Conservation (phyloP, 805 yeast genomes). For the Hanseniaspora occidentalis region DNA sequence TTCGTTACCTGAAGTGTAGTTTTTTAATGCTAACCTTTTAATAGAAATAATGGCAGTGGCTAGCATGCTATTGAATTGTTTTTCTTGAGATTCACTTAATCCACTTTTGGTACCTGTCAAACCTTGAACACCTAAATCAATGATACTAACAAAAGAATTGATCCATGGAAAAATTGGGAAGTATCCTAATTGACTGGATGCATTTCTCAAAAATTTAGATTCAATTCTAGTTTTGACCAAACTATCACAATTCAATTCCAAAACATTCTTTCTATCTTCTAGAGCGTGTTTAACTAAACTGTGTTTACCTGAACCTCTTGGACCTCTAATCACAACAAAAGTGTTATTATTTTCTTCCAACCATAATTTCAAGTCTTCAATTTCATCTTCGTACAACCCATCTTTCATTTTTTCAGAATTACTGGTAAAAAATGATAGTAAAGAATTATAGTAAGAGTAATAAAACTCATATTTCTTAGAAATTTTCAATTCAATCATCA, state of each 20-base stretch:
- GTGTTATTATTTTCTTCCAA: conserved; percentile 81
- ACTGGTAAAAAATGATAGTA: conserved; percentile 26
- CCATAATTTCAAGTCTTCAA: conserved; percentile 63
- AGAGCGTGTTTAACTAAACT: conserved; percentile 64
- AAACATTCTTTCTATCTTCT: conserved; percentile 43
- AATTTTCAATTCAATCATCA: conserved; percentile 62
- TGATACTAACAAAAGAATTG: conserved; percentile 60
- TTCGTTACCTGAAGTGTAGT: conserved; percentile 43
- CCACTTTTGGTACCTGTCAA: conserved; percentile 92
- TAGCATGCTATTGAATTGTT: conserved; percentile 71
- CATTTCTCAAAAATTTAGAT: conserved; percentile 46
- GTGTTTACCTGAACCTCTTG: conserved; percentile 89
- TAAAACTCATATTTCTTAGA: conserved; percentile 42
- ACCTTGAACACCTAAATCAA: conserved; percentile 82
- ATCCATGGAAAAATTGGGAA: conserved; percentile 93
- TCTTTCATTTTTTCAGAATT: conserved; percentile 16
- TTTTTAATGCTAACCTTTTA: conserved; percentile 44
- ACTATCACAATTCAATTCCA: conserved; percentile 69
- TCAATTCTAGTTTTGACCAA: conserved; percentile 67
- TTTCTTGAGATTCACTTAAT: conserved; percentile 67
- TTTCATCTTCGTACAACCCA: conserved; percentile 59
- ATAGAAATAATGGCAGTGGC: conserved; percentile 61
- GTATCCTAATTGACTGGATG: conserved; percentile 76
- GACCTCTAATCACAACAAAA: conserved; percentile 82
- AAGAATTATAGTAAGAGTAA: conserved; percentile 26